phyloP scores from a whole-genome alignment of 228 moss, liverwort and hornwort species.

The Sphagnum magellanicum region DNA sequence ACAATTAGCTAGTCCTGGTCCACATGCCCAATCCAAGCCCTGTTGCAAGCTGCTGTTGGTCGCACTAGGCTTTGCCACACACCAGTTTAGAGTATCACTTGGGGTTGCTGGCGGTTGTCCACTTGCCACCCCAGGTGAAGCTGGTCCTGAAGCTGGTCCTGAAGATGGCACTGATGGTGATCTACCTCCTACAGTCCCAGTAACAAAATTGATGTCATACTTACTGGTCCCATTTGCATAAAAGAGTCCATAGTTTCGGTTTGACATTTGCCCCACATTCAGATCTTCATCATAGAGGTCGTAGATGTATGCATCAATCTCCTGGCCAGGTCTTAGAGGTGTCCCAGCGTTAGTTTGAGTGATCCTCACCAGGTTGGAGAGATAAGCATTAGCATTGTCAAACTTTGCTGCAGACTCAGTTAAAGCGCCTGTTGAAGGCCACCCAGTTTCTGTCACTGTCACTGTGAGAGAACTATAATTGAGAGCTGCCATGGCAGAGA shows the following conservation, averaged over 20 bases:
- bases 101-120: background rate
- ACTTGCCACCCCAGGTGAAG: background rate
- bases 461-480: constrained; percentile 39
- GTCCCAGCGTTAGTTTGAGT: constrained; percentile 65
- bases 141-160: constrained; percentile 23
- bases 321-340: constrained; percentile 35
- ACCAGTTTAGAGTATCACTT: constrained; percentile 15
- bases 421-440: constrained; percentile 71
- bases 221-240: constrained; percentile 46
- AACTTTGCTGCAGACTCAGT: constrained; percentile 40
- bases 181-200: constrained; percentile 8
- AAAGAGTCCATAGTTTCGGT: constrained; percentile 71
- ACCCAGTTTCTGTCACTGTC: constrained; percentile 74
- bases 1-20: constrained; percentile 58
- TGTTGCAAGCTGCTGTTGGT: constrained; percentile 44
- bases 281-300: constrained; percentile 65
- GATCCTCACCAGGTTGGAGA: constrained; percentile 53
- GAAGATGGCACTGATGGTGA: constrained; percentile 3
- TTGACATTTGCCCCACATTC: constrained; percentile 27
- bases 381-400: constrained; percentile 48
- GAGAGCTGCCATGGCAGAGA: constrained; percentile 45
- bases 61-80: constrained; percentile 36
- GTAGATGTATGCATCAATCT: constrained; percentile 64
- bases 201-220: constrained; percentile 44
- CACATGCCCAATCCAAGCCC: constrained; percentile 75